Percentiles rank a stretch among this genome's conserved stretches.
Conservation (phyloP, 2,329 filamentous ascomycete genomes). For the Ceratocystis cacaofunesta region DNA sequence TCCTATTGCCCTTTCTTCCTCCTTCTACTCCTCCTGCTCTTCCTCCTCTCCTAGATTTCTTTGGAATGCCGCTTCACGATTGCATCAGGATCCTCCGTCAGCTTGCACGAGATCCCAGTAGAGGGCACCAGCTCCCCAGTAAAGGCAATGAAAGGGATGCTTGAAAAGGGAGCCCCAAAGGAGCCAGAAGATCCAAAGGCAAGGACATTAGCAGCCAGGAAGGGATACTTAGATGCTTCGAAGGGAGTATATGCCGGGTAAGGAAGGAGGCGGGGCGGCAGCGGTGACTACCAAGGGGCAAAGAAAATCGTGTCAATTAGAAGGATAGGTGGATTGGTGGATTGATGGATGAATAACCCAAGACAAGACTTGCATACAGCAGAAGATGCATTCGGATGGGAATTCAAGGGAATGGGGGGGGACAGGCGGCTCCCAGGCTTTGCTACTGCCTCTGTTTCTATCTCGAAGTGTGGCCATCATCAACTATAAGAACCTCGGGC, state of each 20-base stretch:
- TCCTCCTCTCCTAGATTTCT: too few species aligned
- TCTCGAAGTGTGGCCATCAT: neutral
- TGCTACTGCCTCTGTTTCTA: neutral
- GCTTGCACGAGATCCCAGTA: neutral
- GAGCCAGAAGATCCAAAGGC: neutral
- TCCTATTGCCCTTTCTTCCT: too few species aligned
- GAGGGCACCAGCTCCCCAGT: too few species aligned
- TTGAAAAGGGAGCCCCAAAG: neutral
- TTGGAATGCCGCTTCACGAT: slow-evolving; percentile 4
- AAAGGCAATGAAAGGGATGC: neutral
- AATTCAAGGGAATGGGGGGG: too few species aligned
- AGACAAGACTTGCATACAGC: neutral
- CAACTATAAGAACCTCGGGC: slow-evolving; percentile 8
- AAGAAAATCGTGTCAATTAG: neutral
- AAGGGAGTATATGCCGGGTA: neutral
- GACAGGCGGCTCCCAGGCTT: neutral
- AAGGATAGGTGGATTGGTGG: neutral
- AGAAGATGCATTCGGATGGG: too few species aligned
- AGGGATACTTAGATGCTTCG: neutral
- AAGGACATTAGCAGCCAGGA: neutral
- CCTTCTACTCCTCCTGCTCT: too few species aligned
- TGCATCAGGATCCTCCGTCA: neutral
- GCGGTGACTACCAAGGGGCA: neutral
- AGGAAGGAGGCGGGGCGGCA: neutral
- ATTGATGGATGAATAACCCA: neutral